Percentiles rank a stretch among this genome's conserved stretches.
These are phyloP conservation scores for Bauhinia variegata DNA, from an alignment of 306 rosid species.

Conservation along the genomic window DNA sequence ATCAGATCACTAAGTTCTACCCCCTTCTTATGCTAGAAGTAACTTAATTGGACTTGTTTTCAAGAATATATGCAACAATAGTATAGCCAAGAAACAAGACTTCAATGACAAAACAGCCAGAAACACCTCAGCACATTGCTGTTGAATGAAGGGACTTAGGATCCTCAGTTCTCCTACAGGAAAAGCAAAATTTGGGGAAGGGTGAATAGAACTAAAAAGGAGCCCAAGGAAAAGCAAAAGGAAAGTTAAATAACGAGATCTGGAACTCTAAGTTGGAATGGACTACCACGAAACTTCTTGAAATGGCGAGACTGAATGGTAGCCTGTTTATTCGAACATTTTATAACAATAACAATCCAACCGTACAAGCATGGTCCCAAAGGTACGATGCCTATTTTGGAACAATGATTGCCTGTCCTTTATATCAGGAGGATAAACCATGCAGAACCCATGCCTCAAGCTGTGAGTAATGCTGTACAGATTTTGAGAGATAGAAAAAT, in stretches of 20 bases:
- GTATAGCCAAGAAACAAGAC: not conserved
- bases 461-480: not conserved
- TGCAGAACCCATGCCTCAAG: not conserved
- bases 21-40: constrained; percentile 15
- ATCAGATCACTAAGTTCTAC: constrained; percentile 1
- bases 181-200: not conserved
- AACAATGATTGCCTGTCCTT: not conserved
- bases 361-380: not conserved
- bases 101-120: constrained; percentile 11
- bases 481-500: not conserved
- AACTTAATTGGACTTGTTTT: constrained; percentile 21
- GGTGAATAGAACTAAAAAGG: not conserved
- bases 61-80: constrained; percentile 15
- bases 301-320: not conserved
- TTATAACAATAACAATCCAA: not conserved
- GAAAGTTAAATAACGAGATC: not conserved
- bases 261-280: constrained; percentile 1
- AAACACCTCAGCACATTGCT: constrained; percentile 6
- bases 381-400: constrained; percentile 1
- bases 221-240: constrained; percentile 1
- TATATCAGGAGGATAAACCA: not conserved
- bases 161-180: constrained; percentile 10
- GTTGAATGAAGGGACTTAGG: constrained; percentile 10
- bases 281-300: not conserved
- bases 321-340: not conserved